These are phyloP conservation scores for Thermochaetoides thermophila DNA, from an alignment of 495 filamentous ascomycete genomes.

Conservation along the genomic window DNA sequence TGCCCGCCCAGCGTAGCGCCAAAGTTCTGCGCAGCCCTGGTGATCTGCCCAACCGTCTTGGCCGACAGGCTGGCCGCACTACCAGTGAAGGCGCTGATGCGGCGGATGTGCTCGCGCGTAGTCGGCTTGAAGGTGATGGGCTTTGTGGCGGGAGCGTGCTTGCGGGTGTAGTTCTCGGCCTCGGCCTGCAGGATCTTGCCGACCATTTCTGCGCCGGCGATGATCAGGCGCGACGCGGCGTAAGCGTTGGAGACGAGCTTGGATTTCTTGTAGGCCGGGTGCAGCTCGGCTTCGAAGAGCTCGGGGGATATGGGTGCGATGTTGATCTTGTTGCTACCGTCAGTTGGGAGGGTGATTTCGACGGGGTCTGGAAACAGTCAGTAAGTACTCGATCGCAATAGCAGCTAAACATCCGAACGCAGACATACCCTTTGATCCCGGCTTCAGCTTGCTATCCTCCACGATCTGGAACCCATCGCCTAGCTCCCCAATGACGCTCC, in stretches of 20 bases:
- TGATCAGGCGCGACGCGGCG: slow-evolving; percentile 80
- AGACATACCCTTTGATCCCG: slow-evolving; percentile 71
- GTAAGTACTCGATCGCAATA: not conserved
- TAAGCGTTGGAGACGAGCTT: slow-evolving; percentile 81
- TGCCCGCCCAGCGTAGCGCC: slow-evolving; percentile 59
- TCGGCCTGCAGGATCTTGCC: slow-evolving; percentile 59
- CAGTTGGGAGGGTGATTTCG: slow-evolving; percentile 67
- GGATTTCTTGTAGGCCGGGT: slow-evolving; percentile 79
- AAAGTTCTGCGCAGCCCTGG: slow-evolving; percentile 70
- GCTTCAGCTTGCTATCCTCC: slow-evolving; percentile 55
- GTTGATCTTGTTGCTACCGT: slow-evolving; percentile 53
- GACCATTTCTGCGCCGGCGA: slow-evolving; percentile 67
- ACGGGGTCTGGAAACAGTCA: slow-evolving; percentile 56
- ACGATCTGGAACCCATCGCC: slow-evolving; percentile 67
- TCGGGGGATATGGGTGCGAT: slow-evolving; percentile 66
- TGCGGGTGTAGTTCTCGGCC: slow-evolving; percentile 69
- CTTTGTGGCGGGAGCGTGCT: slow-evolving; percentile 55
- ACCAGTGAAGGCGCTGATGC: slow-evolving; percentile 66
- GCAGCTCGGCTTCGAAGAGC: slow-evolving; percentile 63
- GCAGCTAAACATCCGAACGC: not conserved
- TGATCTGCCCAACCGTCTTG: slow-evolving; percentile 74
- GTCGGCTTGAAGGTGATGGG: slow-evolving; percentile 78
- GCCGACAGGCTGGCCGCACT: slow-evolving; percentile 64
- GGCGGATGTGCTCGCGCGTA: slow-evolving; percentile 71
- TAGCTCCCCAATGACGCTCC: slow-evolving; percentile 84